These are phyloP conservation scores for Meira miltonrushii DNA, from an alignment of 1,284 basidiomycete species.

Conservation along the genomic window DNA sequence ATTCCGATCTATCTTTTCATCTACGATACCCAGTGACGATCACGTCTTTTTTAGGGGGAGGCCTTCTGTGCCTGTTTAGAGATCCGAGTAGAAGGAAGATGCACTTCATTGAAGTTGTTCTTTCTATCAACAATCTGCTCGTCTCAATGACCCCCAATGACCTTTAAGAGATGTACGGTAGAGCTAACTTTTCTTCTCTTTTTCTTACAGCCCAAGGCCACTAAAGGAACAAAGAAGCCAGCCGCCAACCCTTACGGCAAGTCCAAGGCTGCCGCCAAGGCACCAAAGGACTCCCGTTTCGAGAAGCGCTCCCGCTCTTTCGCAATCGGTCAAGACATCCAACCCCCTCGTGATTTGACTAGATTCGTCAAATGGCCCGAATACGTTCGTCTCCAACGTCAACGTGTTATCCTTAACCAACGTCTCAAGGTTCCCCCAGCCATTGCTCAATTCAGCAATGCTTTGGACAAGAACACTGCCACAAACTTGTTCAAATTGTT, in stretches of 20 bases:
- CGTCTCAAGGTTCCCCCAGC: constrained; percentile 97
- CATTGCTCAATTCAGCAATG: constrained; percentile 96
- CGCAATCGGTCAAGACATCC: constrained; percentile 93
- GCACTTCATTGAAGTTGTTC: too few relatives aligned
- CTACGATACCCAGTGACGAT: not conserved
- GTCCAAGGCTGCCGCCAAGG: constrained; percentile 52
- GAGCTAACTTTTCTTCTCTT: constrained; percentile 6
- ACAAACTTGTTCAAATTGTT: constrained; percentile 96
- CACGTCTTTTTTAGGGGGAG: not conserved
- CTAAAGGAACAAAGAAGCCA: constrained; percentile 47
- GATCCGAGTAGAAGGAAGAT: constrained; percentile 38
- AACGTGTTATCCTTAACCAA: constrained; percentile 97
- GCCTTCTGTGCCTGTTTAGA: constrained; percentile 22
- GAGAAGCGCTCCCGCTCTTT: constrained; percentile 86
- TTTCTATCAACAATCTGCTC: constrained; percentile 17
- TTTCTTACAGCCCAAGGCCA: constrained; percentile 44
- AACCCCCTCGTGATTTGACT: constrained; percentile 82
- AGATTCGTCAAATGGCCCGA: constrained; percentile 99
- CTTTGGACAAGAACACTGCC: constrained; percentile 98
- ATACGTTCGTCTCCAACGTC: constrained; percentile 95
- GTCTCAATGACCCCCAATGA: constrained; percentile 47
- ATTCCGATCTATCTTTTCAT: too few relatives aligned
- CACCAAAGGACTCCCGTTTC: constrained; percentile 91
- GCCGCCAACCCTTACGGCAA: constrained; percentile 46
- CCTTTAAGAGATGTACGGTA: not conserved